These are phyloP conservation scores for Phtheirospermum japonicum DNA, from an alignment of 257 asterid genomes.

Conservation along the genomic window DNA sequence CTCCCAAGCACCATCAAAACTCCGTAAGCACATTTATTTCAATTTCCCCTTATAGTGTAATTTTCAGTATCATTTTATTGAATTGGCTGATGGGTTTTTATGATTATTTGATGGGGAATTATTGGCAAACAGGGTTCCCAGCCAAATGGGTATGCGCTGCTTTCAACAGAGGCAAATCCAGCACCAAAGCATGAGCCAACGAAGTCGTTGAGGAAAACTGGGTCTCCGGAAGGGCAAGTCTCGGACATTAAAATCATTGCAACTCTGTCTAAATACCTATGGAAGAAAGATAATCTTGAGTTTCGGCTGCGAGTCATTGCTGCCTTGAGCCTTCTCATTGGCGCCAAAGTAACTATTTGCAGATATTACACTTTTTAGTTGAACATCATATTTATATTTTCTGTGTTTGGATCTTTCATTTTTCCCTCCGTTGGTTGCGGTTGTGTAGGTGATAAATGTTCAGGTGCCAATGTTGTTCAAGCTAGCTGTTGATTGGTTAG, in stretches of 20 bases:
- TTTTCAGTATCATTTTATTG: background rate
- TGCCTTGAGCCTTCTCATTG: slow-evolving; percentile 77
- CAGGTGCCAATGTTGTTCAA: slow-evolving; percentile 98
- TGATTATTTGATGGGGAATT: slow-evolving; percentile 22
- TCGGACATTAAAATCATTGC: slow-evolving; percentile 55
- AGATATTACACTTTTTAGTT: background rate
- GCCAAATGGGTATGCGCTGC: slow-evolving; percentile 55
- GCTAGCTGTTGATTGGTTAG: slow-evolving; percentile 93
- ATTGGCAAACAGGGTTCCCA: slow-evolving; percentile 38
- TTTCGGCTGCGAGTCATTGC: slow-evolving; percentile 77
- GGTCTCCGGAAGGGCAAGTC: slow-evolving; percentile 41
- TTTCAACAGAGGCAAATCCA: slow-evolving; percentile 62
- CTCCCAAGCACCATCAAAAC: slow-evolving; percentile 48
- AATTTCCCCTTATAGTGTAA: background rate
- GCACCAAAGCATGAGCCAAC: slow-evolving; percentile 39
- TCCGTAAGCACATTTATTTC: slow-evolving; percentile 36
- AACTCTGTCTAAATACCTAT: slow-evolving; percentile 68
- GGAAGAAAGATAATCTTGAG: slow-evolving; percentile 91
- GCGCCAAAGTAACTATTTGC: slow-evolving; percentile 60
- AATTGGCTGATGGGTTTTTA: too few relatives aligned
- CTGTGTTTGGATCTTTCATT: slow-evolving; percentile 5
- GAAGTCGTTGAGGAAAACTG: slow-evolving; percentile 32
- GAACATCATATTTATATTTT: slow-evolving; percentile 2
- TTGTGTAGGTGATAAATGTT: slow-evolving; percentile 81
- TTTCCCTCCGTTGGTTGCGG: slow-evolving; percentile 17